Evolutionary conservation across 176 grass and related monocot genomes (phyloP).

Genomic region (Elymus sibiricus): DNA sequence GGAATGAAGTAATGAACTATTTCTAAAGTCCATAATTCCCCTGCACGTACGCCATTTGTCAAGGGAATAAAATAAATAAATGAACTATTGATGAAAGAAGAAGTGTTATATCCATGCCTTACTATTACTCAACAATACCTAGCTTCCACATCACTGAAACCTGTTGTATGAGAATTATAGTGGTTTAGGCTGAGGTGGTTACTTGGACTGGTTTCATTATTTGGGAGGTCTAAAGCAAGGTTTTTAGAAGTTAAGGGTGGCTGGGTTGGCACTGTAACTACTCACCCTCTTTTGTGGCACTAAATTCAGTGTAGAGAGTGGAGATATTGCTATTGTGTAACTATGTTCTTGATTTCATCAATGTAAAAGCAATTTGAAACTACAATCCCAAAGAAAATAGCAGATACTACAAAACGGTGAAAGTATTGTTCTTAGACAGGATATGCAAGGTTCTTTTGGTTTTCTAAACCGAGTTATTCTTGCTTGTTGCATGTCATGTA

Average conservation of each 20-base stretch:
- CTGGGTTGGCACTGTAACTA: neutral
- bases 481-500: neutral
- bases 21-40: neutral
- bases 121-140: neutral
- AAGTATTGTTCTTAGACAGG: too few species aligned
- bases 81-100: neutral
- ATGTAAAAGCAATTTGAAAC: neutral
- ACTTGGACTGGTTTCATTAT: neutral
- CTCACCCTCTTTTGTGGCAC: neutral
- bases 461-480: neutral
- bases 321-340: neutral
- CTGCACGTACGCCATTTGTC: neutral
- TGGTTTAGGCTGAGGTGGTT: neutral
- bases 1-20: neutral
- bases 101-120: neutral
- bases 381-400: neutral
- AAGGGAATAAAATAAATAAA: neutral
- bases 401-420: too few species aligned
- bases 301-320: neutral
- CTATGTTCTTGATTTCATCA: neutral
- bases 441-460: too few species aligned
- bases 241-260: neutral
- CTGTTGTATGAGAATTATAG: neutral
- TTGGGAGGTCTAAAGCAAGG: neutral
- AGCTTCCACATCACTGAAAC: neutral